A percentile compares a stretch with the other conserved stretches of the same genome.
These are phyloP conservation scores for Nakazawaea ernobii DNA, from an alignment of 805 yeast species.

Conservation along the genomic window DNA sequence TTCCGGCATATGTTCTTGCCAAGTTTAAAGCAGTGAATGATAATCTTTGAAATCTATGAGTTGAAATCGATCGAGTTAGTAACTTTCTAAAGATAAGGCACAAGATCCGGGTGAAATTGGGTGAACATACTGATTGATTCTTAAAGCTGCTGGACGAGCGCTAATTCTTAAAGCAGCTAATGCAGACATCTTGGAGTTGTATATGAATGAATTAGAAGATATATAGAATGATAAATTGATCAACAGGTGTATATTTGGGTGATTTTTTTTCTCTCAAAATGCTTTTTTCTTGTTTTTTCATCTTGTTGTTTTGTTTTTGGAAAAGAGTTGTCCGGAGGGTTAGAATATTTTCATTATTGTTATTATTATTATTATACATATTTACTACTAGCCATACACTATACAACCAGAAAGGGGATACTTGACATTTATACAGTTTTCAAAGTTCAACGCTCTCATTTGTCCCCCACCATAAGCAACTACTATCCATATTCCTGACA, in stretches of 20 bases:
- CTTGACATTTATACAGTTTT: not conserved
- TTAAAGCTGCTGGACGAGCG: constrained; percentile 20
- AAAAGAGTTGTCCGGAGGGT: constrained; percentile 12
- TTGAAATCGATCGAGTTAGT: constrained; percentile 9
- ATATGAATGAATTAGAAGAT: not conserved
- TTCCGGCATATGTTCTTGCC: constrained; percentile 17
- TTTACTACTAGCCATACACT: no score
- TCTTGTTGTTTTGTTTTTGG: constrained; percentile 3
- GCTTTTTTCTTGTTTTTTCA: not conserved
- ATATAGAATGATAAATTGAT: not conserved
- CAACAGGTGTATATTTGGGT: not conserved
- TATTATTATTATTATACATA: no score
- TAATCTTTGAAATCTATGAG: constrained; percentile 11
- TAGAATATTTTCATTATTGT: no score
- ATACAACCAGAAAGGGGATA: no score
- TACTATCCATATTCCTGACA: constrained; percentile 5
- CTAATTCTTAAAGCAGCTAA: constrained; percentile 25
- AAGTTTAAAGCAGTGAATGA: constrained; percentile 15
- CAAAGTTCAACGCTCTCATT: constrained; percentile 5
- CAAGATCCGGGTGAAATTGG: no score
- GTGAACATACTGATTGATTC: constrained; percentile 4
- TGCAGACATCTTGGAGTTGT: constrained; percentile 22
- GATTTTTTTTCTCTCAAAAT: not conserved
- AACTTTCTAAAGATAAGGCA: not conserved
- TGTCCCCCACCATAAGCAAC: constrained; percentile 11